Percentiles rank a stretch among this genome's conserved stretches.
phyloP scores from a whole-genome alignment of 768 basidiomycete genomes.

The Fistulinella prunicolor region DNA sequence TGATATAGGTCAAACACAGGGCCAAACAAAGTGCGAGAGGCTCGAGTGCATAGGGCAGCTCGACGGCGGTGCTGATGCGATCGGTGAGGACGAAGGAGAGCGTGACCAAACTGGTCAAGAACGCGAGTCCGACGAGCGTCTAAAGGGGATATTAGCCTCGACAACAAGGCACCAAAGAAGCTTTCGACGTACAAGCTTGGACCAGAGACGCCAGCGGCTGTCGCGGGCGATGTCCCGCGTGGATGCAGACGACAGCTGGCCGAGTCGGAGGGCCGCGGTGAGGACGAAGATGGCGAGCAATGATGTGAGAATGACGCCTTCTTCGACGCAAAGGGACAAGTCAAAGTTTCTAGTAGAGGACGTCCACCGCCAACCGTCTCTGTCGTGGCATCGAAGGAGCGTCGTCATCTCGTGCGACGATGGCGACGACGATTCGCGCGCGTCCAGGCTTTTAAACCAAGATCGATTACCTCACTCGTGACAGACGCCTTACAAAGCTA shows the following conservation, averaged over 20 bases:
- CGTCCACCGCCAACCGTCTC: conserved; percentile 63
- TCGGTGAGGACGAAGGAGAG: conserved; percentile 38
- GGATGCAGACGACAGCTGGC: conserved; percentile 25
- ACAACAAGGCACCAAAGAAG: background rate
- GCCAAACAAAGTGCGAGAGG: conserved; percentile 49
- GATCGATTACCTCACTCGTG: too few relatives aligned
- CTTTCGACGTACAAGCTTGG: conserved; percentile 61
- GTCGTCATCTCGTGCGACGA: conserved; percentile 31
- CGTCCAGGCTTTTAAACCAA: too few relatives aligned
- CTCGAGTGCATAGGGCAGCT: conserved; percentile 56
- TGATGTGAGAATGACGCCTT: conserved; percentile 59
- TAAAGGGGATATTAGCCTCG: conserved; percentile 24
- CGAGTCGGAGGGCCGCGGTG: conserved; percentile 39
- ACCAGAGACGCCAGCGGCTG: conserved; percentile 50
- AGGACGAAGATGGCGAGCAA: conserved; percentile 48
- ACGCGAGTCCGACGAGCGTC: conserved; percentile 48
- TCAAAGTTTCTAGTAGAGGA: conserved; percentile 68
- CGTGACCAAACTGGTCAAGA: conserved; percentile 44
- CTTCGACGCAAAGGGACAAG: conserved; percentile 78
- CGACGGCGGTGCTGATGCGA: conserved; percentile 37
- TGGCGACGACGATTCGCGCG: background rate
- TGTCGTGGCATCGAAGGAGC: conserved; percentile 48
- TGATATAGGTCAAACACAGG: conserved; percentile 54
- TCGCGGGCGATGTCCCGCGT: conserved; percentile 38
- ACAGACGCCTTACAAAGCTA: background rate